Evolutionary conservation across 2,329 filamentous ascomycete species (phyloP).

Genomic region (Penicillium psychrosexuale): DNA sequence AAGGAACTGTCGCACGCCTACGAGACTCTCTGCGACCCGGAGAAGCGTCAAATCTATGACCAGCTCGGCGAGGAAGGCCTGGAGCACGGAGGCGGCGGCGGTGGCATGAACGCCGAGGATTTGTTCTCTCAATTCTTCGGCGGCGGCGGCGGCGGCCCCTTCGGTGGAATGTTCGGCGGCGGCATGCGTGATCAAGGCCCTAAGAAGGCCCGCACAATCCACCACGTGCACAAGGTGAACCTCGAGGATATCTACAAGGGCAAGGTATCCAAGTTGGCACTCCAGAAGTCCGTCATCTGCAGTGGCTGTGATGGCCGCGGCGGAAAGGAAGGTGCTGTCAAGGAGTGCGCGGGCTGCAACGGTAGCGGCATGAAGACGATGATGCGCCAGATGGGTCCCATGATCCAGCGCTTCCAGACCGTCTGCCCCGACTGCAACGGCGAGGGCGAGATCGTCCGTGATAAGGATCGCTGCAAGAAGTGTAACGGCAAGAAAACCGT

Average conservation of each 20-base stretch:
- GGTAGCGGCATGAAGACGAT: slow-evolving; percentile 98
- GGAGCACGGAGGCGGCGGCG: slow-evolving; percentile 75
- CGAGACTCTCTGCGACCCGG: slow-evolving; percentile 85
- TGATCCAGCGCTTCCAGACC: slow-evolving; percentile 99
- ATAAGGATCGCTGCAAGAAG: slow-evolving; percentile 96
- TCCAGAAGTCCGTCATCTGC: slow-evolving; percentile 97
- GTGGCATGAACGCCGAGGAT: slow-evolving; percentile 92
- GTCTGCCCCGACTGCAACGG: slow-evolving; percentile 98
- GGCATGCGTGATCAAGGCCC: slow-evolving; percentile 79
- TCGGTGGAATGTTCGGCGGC: slow-evolving; percentile 73
- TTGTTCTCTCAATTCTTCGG: slow-evolving; percentile 97
- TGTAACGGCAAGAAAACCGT: slow-evolving; percentile 97
- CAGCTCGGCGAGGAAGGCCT: slow-evolving; percentile 97
- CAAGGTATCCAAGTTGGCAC: slow-evolving; percentile 93
- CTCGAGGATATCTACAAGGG: slow-evolving; percentile 97
- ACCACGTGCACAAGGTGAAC: slow-evolving; percentile 97
- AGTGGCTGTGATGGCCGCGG: slow-evolving; percentile 89
- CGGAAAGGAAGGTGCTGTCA: slow-evolving; percentile 96
- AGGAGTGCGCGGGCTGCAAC: slow-evolving; percentile 85
- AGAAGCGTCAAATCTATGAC: slow-evolving; percentile 91
- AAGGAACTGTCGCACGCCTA: slow-evolving; percentile 96
- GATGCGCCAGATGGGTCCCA: slow-evolving; percentile 99
- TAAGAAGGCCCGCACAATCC: slow-evolving; percentile 89
- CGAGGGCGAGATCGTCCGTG: slow-evolving; percentile 92
- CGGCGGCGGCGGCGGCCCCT: slow-evolving; percentile 63